Evolutionary conservation across 2,329 filamentous ascomycete genomes (phyloP).

Genomic region (Thielaviopsis punctulata): DNA sequence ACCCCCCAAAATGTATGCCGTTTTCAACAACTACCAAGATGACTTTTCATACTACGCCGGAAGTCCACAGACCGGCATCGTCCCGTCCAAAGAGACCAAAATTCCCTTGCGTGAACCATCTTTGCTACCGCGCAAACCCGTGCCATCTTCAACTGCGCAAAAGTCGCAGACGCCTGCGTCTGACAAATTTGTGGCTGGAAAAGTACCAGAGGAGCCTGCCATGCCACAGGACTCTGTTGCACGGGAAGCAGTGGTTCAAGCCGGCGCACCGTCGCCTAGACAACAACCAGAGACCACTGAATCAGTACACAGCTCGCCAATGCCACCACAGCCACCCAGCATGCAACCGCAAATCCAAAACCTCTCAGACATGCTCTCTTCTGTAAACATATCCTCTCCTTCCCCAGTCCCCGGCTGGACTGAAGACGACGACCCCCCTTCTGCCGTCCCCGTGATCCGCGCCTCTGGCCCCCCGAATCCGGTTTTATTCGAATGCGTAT

Average conservation of each 20-base stretch:
- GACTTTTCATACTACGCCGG: constrained; percentile 4
- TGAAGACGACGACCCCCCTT: not conserved
- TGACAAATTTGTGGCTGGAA: too few species aligned
- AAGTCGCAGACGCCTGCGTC: not conserved
- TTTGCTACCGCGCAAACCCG: not conserved
- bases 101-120: not conserved
- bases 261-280: too few species aligned
- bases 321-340: too few species aligned
- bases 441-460: not conserved
- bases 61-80: constrained; percentile 2
- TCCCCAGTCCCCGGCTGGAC: not conserved
- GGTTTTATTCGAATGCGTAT: constrained; percentile 2
- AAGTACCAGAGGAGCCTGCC: too few species aligned
- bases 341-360: not conserved
- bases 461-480: not conserved
- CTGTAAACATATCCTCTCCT: not conserved
- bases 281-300: not conserved
- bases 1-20: constrained; percentile 5
- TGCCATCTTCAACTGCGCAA: too few species aligned
- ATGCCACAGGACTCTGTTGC: too few species aligned
- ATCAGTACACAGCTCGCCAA: too few species aligned
- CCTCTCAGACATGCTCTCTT: not conserved
- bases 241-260: too few species aligned
- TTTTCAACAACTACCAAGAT: constrained; percentile 7
- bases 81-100: not conserved